These are phyloP conservation scores for Floccularia luteovirens DNA, from an alignment of 768 basidiomycete genomes.

Conservation along the genomic window DNA sequence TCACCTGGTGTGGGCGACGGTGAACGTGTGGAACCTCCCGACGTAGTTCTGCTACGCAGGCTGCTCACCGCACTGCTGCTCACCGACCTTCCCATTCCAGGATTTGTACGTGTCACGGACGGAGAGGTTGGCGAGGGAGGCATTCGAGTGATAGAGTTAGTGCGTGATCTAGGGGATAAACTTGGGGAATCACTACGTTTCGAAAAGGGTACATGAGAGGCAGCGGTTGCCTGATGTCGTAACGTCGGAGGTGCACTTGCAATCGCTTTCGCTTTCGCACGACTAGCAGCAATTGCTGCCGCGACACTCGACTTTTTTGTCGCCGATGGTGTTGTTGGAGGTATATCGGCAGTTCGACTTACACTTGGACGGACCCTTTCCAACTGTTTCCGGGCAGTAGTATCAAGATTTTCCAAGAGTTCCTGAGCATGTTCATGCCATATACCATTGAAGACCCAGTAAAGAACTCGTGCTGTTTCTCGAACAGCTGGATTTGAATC, in stretches of 20 bases:
- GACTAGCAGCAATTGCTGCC: slow-evolving; percentile 84
- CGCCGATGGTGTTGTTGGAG: slow-evolving; percentile 44
- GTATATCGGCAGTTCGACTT: slow-evolving; percentile 26
- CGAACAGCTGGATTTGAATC: slow-evolving; percentile 80
- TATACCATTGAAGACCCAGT: slow-evolving; percentile 72
- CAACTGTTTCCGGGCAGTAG: slow-evolving; percentile 66
- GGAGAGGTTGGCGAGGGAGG: slow-evolving; percentile 41
- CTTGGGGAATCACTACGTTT: slow-evolving; percentile 36
- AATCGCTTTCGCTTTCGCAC: slow-evolving; percentile 81
- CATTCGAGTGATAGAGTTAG: slow-evolving; percentile 39
- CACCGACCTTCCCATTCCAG: slow-evolving; percentile 38
- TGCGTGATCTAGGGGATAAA: slow-evolving; percentile 29
- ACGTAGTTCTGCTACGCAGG: slow-evolving; percentile 31
- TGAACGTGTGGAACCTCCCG: slow-evolving; percentile 24
- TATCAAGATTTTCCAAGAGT: slow-evolving; percentile 65
- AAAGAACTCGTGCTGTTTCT: slow-evolving; percentile 62
- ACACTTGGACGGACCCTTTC: slow-evolving; percentile 79
- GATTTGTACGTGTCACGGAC: slow-evolving; percentile 32
- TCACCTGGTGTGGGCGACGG: slow-evolving; percentile 36
- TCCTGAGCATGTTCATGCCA: slow-evolving; percentile 66
- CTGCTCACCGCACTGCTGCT: slow-evolving; percentile 22
- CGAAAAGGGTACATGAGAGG: slow-evolving; percentile 46
- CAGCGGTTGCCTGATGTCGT: slow-evolving; percentile 77
- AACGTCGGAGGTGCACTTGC: slow-evolving; percentile 75
- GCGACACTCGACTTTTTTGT: slow-evolving; percentile 78